Evolutionary conservation across 164 flowering plant species (phyloP), one percentile per base, ranked within the genome.

Genomic region (Litsea cubeba): DNA sequence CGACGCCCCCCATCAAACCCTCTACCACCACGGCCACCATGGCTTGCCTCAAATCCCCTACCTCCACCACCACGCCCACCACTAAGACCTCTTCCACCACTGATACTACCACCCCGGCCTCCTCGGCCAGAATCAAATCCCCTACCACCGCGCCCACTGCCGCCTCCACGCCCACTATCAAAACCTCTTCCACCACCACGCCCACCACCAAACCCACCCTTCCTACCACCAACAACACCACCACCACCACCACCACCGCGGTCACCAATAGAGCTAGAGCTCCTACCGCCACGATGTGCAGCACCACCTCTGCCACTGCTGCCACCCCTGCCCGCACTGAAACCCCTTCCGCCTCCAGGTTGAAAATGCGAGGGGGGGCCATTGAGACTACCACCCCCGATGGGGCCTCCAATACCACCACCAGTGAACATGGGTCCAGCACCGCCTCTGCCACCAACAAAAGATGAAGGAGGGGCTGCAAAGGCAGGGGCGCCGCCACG

Each of bases 81-180:
- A 20, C 40, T 50, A 40, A 40, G 40, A 7, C 64, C 76, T 12
- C 57, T 6, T 51, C 71, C 28, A 12, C 73, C 62, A 25, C 75
- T 71, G 1, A 6, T 5, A 35, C 46, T 35, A 6, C 46, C 46
- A 7, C 78, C 79, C 54, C 80, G 65, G 15, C 85, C 81, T 8
- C 81, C 76, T 2, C 75, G 80, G 7, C 77, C 82, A 35, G 81
- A 77, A 12, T 69, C 68, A 23, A 65, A 69, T 20, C 72, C 51
- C 14, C 79, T 72, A 15, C 83, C 83, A 18, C 89, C 82, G 17
- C 88, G 81, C 65, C 80, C 66, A 14, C 83, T 79, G 17, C 51
- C 67, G 12, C 69, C 69, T 5, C 73, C 71, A 1, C 71, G 70
- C 3, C 62, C 63, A 46, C 5, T 14, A 20, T 68, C 71, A 68